A percentile compares a stretch with the other conserved stretches of the same genome.
These are phyloP conservation scores for Cryptococcus sp. DNA, from an alignment of 1,284 basidiomycete genomes.

Conservation along the genomic window DNA sequence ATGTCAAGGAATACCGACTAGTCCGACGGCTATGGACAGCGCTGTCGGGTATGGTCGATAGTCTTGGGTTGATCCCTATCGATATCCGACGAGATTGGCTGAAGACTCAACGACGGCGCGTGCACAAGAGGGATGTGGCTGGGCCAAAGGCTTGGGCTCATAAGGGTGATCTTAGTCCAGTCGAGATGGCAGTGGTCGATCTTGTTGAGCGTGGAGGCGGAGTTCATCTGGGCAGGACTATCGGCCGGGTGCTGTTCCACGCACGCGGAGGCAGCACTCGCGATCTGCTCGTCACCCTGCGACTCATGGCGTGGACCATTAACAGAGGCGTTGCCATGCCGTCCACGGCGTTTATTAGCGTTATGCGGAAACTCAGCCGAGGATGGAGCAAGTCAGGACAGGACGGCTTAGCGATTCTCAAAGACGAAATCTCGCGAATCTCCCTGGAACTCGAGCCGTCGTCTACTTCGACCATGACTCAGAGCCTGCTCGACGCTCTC, in stretches of 20 bases:
- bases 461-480: not conserved
- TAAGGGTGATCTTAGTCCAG: not conserved
- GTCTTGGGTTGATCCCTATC: constrained; percentile 8
- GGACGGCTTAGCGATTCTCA: constrained; percentile 6
- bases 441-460: constrained; percentile 3
- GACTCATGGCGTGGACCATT: constrained; percentile 10
- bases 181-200: constrained; percentile 13
- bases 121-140: not conserved
- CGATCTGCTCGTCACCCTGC: constrained; percentile 7
- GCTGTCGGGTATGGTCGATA: not conserved
- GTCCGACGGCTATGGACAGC: constrained; percentile 11
- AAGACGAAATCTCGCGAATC: constrained; percentile 1
- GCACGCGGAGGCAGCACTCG: not conserved
- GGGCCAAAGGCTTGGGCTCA: not conserved
- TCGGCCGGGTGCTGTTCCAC: constrained; percentile 10
- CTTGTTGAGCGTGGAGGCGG: constrained; percentile 25
- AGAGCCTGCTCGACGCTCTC: constrained; percentile 5
- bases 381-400: constrained; percentile 1
- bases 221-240: constrained; percentile 11
- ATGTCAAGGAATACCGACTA: constrained; percentile 6
- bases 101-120: constrained; percentile 1
- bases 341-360: constrained; percentile 1
- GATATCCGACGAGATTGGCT: constrained; percentile 17
- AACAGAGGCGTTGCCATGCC: constrained; percentile 9
- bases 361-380: constrained; percentile 12